These are phyloP conservation scores for Phaffia tasmanica DNA, from an alignment of 768 basidiomycete species.

Conservation along the genomic window DNA sequence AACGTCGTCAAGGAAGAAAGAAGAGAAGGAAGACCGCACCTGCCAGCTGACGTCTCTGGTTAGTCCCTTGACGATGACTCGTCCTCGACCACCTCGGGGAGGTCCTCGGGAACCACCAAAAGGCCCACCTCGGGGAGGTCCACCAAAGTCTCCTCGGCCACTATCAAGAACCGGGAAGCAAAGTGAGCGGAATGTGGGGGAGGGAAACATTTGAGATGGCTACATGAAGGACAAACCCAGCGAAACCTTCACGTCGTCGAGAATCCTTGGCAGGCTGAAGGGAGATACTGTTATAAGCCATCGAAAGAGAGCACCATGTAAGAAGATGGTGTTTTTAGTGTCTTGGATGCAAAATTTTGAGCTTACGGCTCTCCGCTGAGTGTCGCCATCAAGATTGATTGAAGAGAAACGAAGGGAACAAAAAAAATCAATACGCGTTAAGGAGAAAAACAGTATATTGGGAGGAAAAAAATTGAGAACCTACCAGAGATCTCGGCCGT, in stretches of 20 bases:
- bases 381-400: too few relatives aligned
- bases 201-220: not conserved
- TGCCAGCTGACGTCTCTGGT: slow-evolving; percentile 29
- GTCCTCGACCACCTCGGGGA: slow-evolving; percentile 29
- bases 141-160: slow-evolving; percentile 14
- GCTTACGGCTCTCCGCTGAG: slow-evolving; percentile 77
- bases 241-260: slow-evolving; percentile 66
- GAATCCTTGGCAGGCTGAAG: slow-evolving; percentile 95
- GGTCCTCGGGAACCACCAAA: slow-evolving; percentile 16
- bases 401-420: not conserved
- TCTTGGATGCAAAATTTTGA: not conserved
- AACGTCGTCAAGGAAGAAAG: not conserved
- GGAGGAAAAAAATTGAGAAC: not conserved
- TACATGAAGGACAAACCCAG: slow-evolving; percentile 39
- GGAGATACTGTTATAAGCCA: slow-evolving; percentile 54
- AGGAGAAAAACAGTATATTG: not conserved
- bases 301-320: not conserved
- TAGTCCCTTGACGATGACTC: slow-evolving; percentile 52
- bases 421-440: not conserved
- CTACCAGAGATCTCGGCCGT: slow-evolving; percentile 21
- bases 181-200: not conserved
- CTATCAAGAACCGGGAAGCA: not conserved
- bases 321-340: not conserved
- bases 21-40: slow-evolving; percentile 22
- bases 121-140: slow-evolving; percentile 7